These are phyloP conservation scores for Phytophthora agathidicida DNA, from an alignment of 352 stramenopile species.

Conservation along the genomic window DNA sequence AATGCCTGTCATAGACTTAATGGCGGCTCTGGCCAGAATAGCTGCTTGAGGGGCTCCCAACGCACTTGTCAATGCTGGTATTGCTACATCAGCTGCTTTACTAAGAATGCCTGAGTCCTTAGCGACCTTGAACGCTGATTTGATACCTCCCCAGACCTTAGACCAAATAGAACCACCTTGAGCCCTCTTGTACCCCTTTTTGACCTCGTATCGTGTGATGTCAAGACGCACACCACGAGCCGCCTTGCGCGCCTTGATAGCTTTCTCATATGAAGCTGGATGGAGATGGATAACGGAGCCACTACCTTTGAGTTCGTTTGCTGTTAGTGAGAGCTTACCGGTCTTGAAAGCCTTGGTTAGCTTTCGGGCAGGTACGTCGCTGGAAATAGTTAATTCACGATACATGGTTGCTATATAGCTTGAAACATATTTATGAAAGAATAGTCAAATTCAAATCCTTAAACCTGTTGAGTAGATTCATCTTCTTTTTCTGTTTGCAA, in stretches of 20 bases:
- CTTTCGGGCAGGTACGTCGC: not conserved
- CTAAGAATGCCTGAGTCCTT: constrained; percentile 7
- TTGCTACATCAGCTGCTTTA: not conserved
- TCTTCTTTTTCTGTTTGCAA: constrained; percentile 17
- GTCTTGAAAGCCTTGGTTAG: constrained; percentile 4
- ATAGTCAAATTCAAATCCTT: constrained; percentile 27
- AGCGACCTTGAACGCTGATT: constrained; percentile 17
- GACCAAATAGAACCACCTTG: constrained; percentile 20
- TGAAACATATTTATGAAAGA: constrained; percentile 6
- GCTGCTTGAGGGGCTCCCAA: too few relatives aligned
- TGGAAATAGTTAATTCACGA: constrained; percentile 11
- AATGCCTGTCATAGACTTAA: not conserved
- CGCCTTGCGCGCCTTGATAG: constrained; percentile 2
- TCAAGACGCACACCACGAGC: constrained; percentile 2
- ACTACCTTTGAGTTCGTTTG: not conserved
- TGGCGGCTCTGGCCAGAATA: constrained; percentile 1
- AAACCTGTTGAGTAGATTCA: constrained; percentile 8
- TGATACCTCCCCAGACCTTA: constrained; percentile 21
- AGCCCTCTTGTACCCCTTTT: constrained; percentile 7
- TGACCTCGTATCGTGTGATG: constrained; percentile 2
- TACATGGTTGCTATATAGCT: too few relatives aligned
- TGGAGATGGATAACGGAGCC: constrained; percentile 12
- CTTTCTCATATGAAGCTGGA: constrained; percentile 11
- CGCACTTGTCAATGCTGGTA: not conserved
- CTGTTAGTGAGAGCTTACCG: too few relatives aligned